Conservation (phyloP, 352 stramenopile species). For the Globisporangium parvum region DNA sequence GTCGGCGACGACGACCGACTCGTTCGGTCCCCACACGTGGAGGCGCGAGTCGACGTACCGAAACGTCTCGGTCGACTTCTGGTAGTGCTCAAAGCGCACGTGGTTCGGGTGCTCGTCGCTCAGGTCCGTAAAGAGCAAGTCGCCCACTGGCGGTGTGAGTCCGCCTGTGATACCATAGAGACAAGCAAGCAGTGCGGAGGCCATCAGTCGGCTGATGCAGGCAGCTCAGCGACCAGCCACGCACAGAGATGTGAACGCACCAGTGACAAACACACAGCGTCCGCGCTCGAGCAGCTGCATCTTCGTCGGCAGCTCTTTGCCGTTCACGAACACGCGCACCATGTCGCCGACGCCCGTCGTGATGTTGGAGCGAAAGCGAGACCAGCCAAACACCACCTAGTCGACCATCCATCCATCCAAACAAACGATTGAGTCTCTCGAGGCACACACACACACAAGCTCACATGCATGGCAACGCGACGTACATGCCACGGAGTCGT, state of each 20-base stretch:
- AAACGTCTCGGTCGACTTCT: slow-evolving; percentile 58
- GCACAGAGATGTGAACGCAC: slow-evolving; percentile 13
- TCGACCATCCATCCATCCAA: not conserved
- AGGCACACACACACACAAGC: not conserved
- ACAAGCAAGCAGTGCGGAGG: not conserved
- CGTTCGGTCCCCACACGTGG: slow-evolving; percentile 72
- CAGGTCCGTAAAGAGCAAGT: slow-evolving; percentile 50
- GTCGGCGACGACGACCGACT: slow-evolving; percentile 75
- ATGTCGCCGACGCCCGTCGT: slow-evolving; percentile 60
- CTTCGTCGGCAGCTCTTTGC: slow-evolving; percentile 64
- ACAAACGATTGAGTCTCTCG: not conserved
- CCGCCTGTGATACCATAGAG: slow-evolving; percentile 18
- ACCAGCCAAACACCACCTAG: slow-evolving; percentile 65
- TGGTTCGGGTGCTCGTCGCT: slow-evolving; percentile 56
- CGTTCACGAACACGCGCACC: slow-evolving; percentile 72
- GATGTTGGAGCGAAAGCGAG: slow-evolving; percentile 54
- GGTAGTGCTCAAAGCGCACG: slow-evolving; percentile 76
- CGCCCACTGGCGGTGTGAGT: slow-evolving; percentile 44
- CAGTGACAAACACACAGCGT: slow-evolving; percentile 59
- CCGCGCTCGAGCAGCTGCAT: slow-evolving; percentile 70
- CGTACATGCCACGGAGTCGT: slow-evolving; percentile 73
- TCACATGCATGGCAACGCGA: slow-evolving; percentile 4
- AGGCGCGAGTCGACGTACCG: slow-evolving; percentile 71
- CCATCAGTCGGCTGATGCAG: not conserved
- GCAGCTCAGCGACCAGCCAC: not conserved